phyloP scores from a whole-genome alignment of 2,329 filamentous ascomycete species.

The Clonostachys rhizophaga region DNA sequence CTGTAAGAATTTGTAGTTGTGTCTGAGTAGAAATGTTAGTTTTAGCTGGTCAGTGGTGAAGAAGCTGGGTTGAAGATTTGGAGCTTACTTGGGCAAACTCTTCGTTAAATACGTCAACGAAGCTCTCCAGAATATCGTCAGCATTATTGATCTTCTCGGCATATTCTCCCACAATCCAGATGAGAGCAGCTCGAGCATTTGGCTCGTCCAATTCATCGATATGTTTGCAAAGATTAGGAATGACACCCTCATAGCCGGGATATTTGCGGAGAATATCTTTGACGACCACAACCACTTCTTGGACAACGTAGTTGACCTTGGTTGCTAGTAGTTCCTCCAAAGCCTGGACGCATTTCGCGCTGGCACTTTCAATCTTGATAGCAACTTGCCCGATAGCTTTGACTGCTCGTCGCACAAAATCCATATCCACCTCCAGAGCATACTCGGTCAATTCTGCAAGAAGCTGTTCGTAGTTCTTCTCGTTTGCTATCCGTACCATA shows the following conservation, averaged over 20 bases:
- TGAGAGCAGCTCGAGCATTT: constrained; percentile 81
- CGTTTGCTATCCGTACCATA: constrained; percentile 98
- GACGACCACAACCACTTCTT: constrained; percentile 98
- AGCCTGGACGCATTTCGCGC: constrained; percentile 92
- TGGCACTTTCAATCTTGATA: constrained; percentile 95
- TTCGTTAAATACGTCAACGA: constrained; percentile 92
- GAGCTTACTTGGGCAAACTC: constrained; percentile 82
- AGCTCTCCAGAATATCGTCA: constrained; percentile 86
- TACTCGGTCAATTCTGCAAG: constrained; percentile 96
- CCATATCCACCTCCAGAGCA: constrained; percentile 97
- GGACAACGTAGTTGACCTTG: constrained; percentile 98
- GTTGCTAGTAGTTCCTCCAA: constrained; percentile 91
- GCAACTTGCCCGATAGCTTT: constrained; percentile 97
- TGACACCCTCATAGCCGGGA: constrained; percentile 95
- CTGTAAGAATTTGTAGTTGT: constrained; percentile 96
- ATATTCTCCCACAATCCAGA: constrained; percentile 99
- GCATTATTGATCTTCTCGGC: constrained; percentile 99
- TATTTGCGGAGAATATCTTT: constrained; percentile 98
- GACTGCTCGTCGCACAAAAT: constrained; percentile 90
- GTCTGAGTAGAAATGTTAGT: constrained; percentile 49
- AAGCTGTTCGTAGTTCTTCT: constrained; percentile 92
- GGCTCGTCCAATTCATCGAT: constrained; percentile 97
- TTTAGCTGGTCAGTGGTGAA: not conserved
- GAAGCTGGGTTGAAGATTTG: not conserved
- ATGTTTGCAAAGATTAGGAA: constrained; percentile 91